Conservation (phyloP, 1,284 basidiomycete species). For the Entoloma clypeatum region DNA sequence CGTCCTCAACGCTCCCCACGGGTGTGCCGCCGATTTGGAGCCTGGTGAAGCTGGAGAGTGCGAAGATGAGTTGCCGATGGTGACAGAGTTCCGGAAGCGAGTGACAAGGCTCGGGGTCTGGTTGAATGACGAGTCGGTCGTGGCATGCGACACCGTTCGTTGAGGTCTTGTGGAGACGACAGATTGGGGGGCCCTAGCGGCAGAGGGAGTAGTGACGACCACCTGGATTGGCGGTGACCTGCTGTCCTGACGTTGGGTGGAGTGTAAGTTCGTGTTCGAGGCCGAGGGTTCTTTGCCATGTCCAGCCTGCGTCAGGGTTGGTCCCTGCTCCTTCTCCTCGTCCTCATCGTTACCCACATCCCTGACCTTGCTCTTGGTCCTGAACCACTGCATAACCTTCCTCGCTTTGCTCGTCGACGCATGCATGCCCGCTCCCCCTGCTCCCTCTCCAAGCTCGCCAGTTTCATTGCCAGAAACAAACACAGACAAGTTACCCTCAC, state of each 20-base stretch:
- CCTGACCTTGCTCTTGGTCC: constrained; percentile 60
- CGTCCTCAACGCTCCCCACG: constrained; percentile 60
- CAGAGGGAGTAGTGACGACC: constrained; percentile 32
- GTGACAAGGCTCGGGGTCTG: constrained; percentile 42
- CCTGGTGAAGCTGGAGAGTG: too few species aligned
- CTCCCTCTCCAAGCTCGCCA: constrained; percentile 24
- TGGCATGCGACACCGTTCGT: constrained; percentile 41
- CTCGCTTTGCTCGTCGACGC: constrained; percentile 72
- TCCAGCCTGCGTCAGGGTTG: constrained; percentile 18
- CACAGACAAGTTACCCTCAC: constrained; percentile 9
- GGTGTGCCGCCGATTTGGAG: constrained; percentile 9
- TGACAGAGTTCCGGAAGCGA: constrained; percentile 47
- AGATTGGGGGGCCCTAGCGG: constrained; percentile 19
- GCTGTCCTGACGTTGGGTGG: too few species aligned
- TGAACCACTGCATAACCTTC: constrained; percentile 82
- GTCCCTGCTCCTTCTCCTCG: constrained; percentile 27
- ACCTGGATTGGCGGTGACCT: constrained; percentile 32
- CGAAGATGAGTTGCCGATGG: too few species aligned
- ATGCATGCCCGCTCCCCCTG: constrained; percentile 38
- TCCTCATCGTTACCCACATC: constrained; percentile 32
- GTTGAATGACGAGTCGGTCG: constrained; percentile 32
- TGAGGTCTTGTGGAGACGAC: constrained; percentile 25
- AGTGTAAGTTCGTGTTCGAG: too few species aligned
- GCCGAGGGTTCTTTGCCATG: too few species aligned
- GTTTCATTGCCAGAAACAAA: constrained; percentile 16